These are phyloP conservation scores for Amaranthus palmeri DNA, from an alignment of 148 eudicot genomes.

Conservation along the genomic window DNA sequence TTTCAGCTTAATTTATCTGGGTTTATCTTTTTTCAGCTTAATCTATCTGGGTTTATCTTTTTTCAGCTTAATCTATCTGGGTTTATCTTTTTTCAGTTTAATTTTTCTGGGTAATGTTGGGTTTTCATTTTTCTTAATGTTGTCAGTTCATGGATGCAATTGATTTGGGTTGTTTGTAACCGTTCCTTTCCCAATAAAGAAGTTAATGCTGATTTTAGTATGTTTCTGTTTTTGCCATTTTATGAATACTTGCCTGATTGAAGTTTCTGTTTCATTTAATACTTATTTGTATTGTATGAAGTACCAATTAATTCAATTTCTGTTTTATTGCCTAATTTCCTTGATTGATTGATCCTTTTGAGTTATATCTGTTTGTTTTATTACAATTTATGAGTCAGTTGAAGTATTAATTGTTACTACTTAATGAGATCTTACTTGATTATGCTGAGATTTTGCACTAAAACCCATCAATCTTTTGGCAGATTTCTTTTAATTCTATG, in stretches of 20 bases:
- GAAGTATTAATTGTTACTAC: not conserved
- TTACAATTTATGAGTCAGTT: constrained; percentile 1
- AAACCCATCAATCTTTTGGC: constrained; percentile 2
- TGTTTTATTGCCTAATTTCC: not conserved
- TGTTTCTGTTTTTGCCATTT: not conserved
- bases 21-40: not conserved
- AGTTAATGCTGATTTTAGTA: not conserved
- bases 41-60: no score
- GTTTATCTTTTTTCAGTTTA: no score
- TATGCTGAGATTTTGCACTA: constrained; percentile 10
- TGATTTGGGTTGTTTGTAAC: not conserved
- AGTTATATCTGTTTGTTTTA: not conserved
- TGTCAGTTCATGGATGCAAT: not conserved
- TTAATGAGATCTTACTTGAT: constrained; percentile 16
- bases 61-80: no score
- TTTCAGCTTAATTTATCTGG: constrained; percentile 6
- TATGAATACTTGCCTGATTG: not conserved
- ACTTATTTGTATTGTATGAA: not conserved
- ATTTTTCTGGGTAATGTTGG: no score
- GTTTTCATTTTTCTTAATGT: not conserved
- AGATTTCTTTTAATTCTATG: constrained; percentile 13
- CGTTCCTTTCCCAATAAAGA: not conserved
- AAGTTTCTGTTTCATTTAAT: no score
- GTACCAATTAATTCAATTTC: not conserved
- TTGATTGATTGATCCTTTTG: not conserved